Percentiles rank a stretch among this genome's conserved stretches.
Evolutionary conservation across 2,329 filamentous ascomycete genomes (phyloP).

Genomic region (Botrytis sinoallii): DNA sequence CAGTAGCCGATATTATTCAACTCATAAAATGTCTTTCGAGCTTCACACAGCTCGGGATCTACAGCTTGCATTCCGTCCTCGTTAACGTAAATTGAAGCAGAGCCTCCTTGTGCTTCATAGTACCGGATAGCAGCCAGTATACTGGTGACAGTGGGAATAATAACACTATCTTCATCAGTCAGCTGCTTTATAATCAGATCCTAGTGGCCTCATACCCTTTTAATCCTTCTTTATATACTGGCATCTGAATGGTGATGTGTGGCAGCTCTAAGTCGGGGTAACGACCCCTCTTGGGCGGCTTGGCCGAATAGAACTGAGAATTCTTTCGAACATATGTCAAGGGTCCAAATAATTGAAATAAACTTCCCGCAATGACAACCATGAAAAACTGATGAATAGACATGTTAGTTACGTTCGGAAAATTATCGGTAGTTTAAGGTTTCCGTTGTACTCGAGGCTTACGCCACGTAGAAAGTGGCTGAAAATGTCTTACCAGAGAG

Average conservation of each 20-base stretch:
- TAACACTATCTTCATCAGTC: conserved; percentile 40
- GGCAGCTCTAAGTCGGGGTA: conserved; percentile 32
- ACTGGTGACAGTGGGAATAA: conserved; percentile 56
- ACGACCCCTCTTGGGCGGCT: conserved; percentile 38
- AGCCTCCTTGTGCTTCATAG: conserved; percentile 59
- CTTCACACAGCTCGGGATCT: conserved; percentile 29
- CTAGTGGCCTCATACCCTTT: conserved; percentile 21
- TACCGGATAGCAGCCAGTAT: conserved; percentile 55
- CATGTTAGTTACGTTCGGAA: conserved; percentile 33
- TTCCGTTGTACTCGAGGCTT: neutral
- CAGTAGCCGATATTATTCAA: conserved; percentile 57
- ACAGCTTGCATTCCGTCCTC: conserved; percentile 64
- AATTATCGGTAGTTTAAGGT: neutral
- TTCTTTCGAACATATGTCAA: conserved; percentile 26
- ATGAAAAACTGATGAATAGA: conserved; percentile 22
- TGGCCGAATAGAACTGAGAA: conserved; percentile 33
- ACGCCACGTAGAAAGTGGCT: conserved; percentile 12
- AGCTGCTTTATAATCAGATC: neutral
- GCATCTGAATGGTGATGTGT: conserved; percentile 48
- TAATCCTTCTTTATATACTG: conserved; percentile 49
- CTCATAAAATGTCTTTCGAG: conserved; percentile 53
- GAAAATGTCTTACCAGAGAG: conserved; percentile 34
- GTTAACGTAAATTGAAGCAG: conserved; percentile 65
- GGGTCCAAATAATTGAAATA: conserved; percentile 28
- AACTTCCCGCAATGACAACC: conserved; percentile 22